Percentiles rank a stretch among this genome's conserved stretches.
These are phyloP conservation scores for Psilocybe tampanensis DNA, from an alignment of 768 basidiomycete species.

Conservation along the genomic window DNA sequence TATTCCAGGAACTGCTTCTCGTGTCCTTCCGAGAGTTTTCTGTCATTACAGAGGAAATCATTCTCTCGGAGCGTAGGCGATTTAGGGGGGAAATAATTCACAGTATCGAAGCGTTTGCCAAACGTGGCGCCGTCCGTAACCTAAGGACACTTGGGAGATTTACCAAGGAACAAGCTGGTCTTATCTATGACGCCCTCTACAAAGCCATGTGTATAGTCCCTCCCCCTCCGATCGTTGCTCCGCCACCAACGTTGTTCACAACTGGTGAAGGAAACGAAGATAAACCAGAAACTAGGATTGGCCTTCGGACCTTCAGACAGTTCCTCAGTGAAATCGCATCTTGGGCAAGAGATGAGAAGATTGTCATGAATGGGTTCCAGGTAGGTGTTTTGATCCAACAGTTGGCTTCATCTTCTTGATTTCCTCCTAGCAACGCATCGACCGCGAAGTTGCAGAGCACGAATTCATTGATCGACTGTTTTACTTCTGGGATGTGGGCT, in stretches of 20 bases:
- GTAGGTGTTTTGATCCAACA: slow-evolving; percentile 34
- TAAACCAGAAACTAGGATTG: slow-evolving; percentile 89
- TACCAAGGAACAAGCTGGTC: slow-evolving; percentile 82
- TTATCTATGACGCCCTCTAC: slow-evolving; percentile 92
- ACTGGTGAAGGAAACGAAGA: slow-evolving; percentile 68
- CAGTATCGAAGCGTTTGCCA: slow-evolving; percentile 92
- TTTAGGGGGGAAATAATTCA: slow-evolving; percentile 90
- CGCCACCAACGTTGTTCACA: slow-evolving; percentile 54
- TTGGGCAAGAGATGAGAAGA: slow-evolving; percentile 94
- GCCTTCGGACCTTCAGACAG: slow-evolving; percentile 78
- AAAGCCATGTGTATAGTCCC: slow-evolving; percentile 80
- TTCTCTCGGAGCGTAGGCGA: slow-evolving; percentile 80
- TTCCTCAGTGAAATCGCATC: slow-evolving; percentile 93
- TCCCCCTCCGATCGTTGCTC: slow-evolving; percentile 54
- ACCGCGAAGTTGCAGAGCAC: slow-evolving; percentile 92
- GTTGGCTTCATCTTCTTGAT: not conserved
- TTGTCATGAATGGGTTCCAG: slow-evolving; percentile 92
- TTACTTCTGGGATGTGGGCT: slow-evolving; percentile 90
- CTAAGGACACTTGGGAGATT: slow-evolving; percentile 80
- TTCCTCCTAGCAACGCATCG: slow-evolving; percentile 70
- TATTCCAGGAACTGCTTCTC: slow-evolving; percentile 95
- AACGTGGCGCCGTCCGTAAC: slow-evolving; percentile 88
- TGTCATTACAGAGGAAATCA: slow-evolving; percentile 93
- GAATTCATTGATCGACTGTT: slow-evolving; percentile 94
- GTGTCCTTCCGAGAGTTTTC: slow-evolving; percentile 98